Base-by-base conservation (phyloP, 1,139 yeast genomes). In the Scheffersomyces lignicola region DNA sequence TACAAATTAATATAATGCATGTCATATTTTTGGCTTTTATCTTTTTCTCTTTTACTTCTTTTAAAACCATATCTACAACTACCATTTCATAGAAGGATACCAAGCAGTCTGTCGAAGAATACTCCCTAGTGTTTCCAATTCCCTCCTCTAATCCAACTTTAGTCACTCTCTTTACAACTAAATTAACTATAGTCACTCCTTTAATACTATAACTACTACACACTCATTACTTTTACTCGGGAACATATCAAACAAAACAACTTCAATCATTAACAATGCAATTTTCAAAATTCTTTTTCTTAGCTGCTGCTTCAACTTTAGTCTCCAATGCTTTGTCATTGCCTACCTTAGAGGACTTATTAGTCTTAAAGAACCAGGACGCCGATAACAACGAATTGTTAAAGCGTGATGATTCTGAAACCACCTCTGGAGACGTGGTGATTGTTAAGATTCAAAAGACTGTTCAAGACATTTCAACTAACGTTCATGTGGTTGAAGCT, bases 371-470 rank as follows among this genome's bases (percentile, higher is more conserved):
- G n/a, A n/a, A n/a, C n/a, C n/a, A n/a, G n/a, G n/a, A n/a, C n/a
- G n/a, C n/a, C n/a, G n/a, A n/a, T n/a, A n/a, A n/a, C n/a, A n/a
- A n/a, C n/a, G n/a, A n/a, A n/a, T n/a, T n/a, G n/a, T 35, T 39
- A 15, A 45, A 45, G 31, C 41, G 41, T 24, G 45, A 47, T 29
- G 41, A 42, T 31, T 45, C 42, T 20, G 51, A 52, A 31, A 59
- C 56, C 36, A 64, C 58, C 29, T n/a, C n/a, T n/a, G n/a, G n/a
- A n/a, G 65, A 51, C 37, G 58, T 55, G 4, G 66, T 65, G 18
- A 47, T 65, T 24, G 65, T 68, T 32, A 61, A 60, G 29, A 48
- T 68, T 37, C 60, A 63, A 40, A 61, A 61, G 9, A 69, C 74
- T 3, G 63, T 66, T 16, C 62, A 64, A 37, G 52, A 59, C 31